Base-by-base conservation (phyloP, 805 yeast species). In the Schwanniomyces polymorphus region DNA sequence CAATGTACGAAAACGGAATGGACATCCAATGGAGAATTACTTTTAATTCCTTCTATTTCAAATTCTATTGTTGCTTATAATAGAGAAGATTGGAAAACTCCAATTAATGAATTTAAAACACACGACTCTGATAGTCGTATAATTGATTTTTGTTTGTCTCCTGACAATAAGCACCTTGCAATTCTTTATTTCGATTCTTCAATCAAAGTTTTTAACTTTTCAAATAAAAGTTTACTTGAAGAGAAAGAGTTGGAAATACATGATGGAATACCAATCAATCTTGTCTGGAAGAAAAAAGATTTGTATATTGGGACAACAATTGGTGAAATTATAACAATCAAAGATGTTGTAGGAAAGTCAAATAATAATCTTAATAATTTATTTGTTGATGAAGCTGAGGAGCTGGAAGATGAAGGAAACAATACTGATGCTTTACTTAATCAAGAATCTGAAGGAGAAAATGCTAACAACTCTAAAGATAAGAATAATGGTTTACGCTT, bases 21-120 rank as follows among this genome's bases (percentile, higher is more conserved):
- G 96, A 80, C 82, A 47, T 80, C 86, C 2, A 73, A 77, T 44
- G 96, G 96, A 14, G 79, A 79, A 44, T 63, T 72, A n/a, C 70
- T 90, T 41, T 89, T 91, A 2, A 58, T 88, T 16, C 91, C 96
- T 2, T 70, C 85, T 6, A 67, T 72, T 31, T 67, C 74, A 17
- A 68, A 72, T 40, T 66, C 74, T 2, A 72, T 85, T 41, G 74
- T 73, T 43, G 70, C 80, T 0, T 81, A 67, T 45, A 63, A 68
- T 46, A 63, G 80, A 45, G 56, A 63, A 18, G 61, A 73, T 47
- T 76, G 74, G 74, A 34, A 41, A 29, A 29, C 46, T 17, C 18
- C 51, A 31, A 46, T 41, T 18, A 49, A 48, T 31, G 47, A 47
- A 17, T 53, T 67, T 39, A 46, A 44, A n/a, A 25, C 47, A 10